These are phyloP conservation scores for Quercus phellos DNA, from an alignment of 331 rosid genomes.

Conservation along the genomic window DNA sequence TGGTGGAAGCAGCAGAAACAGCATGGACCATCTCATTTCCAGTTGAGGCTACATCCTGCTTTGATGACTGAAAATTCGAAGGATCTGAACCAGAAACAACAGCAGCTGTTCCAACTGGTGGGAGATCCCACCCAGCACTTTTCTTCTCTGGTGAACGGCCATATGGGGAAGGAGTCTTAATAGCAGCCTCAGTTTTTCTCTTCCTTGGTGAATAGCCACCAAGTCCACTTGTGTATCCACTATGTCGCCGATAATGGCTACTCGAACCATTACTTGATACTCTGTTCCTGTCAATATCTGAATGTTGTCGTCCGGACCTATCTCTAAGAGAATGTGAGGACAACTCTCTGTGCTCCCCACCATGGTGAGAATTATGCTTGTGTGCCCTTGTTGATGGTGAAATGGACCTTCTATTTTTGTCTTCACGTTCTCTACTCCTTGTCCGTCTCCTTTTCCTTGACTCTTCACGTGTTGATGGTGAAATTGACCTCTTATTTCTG, in stretches of 20 bases:
- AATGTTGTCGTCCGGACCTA: constrained; percentile 46
- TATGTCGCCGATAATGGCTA: constrained; percentile 54
- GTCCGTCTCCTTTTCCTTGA: constrained; percentile 51
- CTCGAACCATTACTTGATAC: constrained; percentile 61
- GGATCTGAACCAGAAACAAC: constrained; percentile 40
- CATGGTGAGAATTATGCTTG: constrained; percentile 30
- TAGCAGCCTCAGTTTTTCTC: constrained; percentile 77
- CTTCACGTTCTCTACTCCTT: constrained; percentile 54
- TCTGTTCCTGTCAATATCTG: constrained; percentile 51
- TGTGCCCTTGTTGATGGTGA: constrained; percentile 52
- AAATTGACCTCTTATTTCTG: constrained; percentile 44
- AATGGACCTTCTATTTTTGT: constrained; percentile 45
- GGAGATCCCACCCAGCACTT: constrained; percentile 81
- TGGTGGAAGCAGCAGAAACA: constrained; percentile 41
- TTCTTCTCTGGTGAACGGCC: constrained; percentile 60
- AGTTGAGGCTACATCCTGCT: constrained; percentile 31
- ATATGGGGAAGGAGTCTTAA: constrained; percentile 77
- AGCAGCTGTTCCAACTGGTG: constrained; percentile 43
- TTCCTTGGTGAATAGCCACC: constrained; percentile 99
- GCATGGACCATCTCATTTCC: constrained; percentile 39
- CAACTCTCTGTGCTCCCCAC: constrained; percentile 36
- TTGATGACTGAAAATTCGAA: constrained; percentile 46
- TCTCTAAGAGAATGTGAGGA: constrained; percentile 38
- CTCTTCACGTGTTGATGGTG: constrained; percentile 43
- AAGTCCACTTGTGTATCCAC: constrained; percentile 59